phyloP scores from a whole-genome alignment of 2,329 filamentous ascomycete genomes.

The Ustulina deusta region DNA sequence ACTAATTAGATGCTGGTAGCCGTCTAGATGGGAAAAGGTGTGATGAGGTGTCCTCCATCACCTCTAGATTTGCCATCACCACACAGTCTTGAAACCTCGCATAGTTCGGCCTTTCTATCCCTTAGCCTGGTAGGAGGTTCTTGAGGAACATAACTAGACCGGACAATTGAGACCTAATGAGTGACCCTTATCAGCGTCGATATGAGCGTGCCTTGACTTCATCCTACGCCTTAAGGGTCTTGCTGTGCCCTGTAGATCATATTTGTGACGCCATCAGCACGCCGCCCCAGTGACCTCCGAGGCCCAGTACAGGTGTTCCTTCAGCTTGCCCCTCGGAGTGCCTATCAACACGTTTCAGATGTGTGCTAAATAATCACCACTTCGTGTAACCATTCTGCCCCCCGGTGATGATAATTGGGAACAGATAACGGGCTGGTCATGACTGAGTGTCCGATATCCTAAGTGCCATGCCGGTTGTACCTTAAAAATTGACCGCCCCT shows the following conservation, averaged over 20 bases:
- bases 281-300: not conserved
- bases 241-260: too few species aligned
- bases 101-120: not conserved
- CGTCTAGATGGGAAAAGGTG: not conserved
- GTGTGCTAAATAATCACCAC: not conserved
- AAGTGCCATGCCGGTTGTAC: too few species aligned
- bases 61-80: not conserved
- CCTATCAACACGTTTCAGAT: not conserved
- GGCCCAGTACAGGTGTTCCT: not conserved
- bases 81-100: too few species aligned
- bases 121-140: too few species aligned
- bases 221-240: too few species aligned
- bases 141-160: too few species aligned
- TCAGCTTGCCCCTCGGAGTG: not conserved
- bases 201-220: too few species aligned
- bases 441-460: not conserved
- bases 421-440: not conserved
- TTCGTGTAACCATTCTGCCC: not conserved
- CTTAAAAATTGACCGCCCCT: too few species aligned
- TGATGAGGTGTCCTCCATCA: not conserved
- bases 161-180: too few species aligned
- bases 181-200: too few species aligned
- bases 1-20: not conserved
- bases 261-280: too few species aligned
- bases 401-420: not conserved